A percentile compares a stretch with the other conserved stretches of the same genome.
These are phyloP conservation scores for Pontederia crassipes DNA, from an alignment of 176 grass and related monocot species.

Conservation along the genomic window DNA sequence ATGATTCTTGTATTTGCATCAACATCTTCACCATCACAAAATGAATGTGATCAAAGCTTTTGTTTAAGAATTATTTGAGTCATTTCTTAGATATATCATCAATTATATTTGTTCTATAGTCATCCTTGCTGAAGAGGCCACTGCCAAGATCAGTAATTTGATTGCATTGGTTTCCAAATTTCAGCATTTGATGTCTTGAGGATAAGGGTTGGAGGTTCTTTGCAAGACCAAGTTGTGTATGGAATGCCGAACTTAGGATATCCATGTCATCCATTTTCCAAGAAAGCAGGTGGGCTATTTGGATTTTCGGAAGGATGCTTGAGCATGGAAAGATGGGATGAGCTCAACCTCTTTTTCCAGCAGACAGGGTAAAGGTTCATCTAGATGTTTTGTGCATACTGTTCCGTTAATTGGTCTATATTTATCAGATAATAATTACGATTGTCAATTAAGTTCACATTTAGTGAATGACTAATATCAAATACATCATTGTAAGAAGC, in stretches of 20 bases:
- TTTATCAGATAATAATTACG: too few relatives aligned
- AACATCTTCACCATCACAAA: too few relatives aligned
- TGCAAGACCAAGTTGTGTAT: slow-evolving; percentile 95
- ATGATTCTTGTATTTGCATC: too few relatives aligned
- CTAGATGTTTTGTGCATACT: background rate
- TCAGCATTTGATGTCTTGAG: slow-evolving; percentile 71
- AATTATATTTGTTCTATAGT: too few relatives aligned
- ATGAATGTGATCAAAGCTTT: too few relatives aligned
- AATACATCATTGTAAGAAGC: too few relatives aligned
- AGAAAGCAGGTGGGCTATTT: slow-evolving; percentile 54
- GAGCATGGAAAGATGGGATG: slow-evolving; percentile 87
- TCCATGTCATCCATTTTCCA: slow-evolving; percentile 58
- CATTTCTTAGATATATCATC: too few relatives aligned
- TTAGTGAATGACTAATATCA: too few relatives aligned
- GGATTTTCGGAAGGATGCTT: slow-evolving; percentile 96
- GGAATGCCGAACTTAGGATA: slow-evolving; percentile 49
- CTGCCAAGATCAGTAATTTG: too few relatives aligned
- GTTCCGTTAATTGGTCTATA: background rate
- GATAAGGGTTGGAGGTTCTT: slow-evolving; percentile 89
- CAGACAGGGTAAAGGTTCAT: slow-evolving; percentile 45
- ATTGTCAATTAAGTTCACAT: too few relatives aligned
- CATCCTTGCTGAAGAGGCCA: too few relatives aligned
- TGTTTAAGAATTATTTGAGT: too few relatives aligned
- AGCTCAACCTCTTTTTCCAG: slow-evolving; percentile 62
- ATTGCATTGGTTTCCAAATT: background rate